Conservation (phyloP, 176 grass and related monocot species). For the Oryza glaberrima region DNA sequence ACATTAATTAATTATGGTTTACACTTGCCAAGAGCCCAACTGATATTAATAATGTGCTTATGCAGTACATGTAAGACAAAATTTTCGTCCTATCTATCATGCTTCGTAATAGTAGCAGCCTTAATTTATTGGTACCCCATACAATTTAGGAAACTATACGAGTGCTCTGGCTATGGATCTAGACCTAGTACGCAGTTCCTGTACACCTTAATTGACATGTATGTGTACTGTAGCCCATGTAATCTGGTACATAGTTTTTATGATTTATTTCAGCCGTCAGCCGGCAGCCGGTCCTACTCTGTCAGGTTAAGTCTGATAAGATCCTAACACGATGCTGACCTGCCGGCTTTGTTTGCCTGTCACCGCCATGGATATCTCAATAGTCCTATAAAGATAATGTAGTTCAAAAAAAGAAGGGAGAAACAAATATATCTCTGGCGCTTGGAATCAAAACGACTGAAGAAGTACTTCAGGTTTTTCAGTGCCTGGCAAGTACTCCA, state of each 20-base stretch:
- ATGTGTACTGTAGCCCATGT: not conserved
- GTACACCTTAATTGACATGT: not conserved
- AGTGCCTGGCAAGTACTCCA: not conserved
- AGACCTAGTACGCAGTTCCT: not conserved
- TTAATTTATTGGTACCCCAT: not conserved
- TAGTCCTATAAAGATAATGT: not conserved
- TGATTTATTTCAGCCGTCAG: not conserved
- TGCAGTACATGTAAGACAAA: slow-evolving; percentile 3
- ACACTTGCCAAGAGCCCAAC: not conserved
- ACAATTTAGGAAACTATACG: not conserved
- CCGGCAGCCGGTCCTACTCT: not conserved
- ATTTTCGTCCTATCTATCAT: not conserved
- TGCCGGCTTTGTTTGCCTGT: not conserved
- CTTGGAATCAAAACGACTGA: not conserved
- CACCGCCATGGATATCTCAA: not conserved
- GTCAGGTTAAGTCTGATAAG: not conserved
- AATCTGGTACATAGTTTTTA: not conserved
- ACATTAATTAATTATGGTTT: not conserved
- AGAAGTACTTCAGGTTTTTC: not conserved
- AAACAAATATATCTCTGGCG: not conserved
- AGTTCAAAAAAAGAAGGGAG: not conserved
- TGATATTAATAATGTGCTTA: not conserved
- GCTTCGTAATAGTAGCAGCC: no score
- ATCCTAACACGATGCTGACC: not conserved
- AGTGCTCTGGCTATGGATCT: slow-evolving; percentile 1